Base-by-base conservation (phyloP, 1,139 yeast species). In the Magnusiomyces sp. region DNA sequence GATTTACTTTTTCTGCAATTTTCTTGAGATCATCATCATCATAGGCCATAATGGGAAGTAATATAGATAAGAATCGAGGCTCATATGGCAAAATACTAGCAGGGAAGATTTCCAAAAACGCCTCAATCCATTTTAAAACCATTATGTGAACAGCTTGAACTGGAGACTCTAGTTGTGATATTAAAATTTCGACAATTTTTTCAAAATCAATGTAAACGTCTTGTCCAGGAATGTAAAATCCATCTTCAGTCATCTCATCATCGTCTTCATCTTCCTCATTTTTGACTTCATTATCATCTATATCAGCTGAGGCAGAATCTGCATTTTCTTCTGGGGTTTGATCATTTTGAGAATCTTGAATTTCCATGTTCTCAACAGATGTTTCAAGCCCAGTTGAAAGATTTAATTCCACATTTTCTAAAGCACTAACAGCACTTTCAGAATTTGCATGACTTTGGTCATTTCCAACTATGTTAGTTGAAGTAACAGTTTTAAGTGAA, bases 171-270 rank as follows among this genome's bases (percentile, higher is more conserved):
- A 94, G 71, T 57, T 88, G 88, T 1, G 89, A 79, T 33, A 92
- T 77, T 43, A 92, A 68, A 43, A 90, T 89, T 51, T 81, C 87
- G 46, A 89, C 82, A 45, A 92, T 82, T 58, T 80, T 84, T 3
- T 89, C 80, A 60, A 81, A 88, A 65, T 90, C 94, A 46, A 92
- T 75, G 54, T 78, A 79, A 19, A 89, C 82, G 62, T 92, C 95
- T 62, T 89, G 96, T 0, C 97, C 97, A 2, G 87, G 87, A 16
- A 83, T 72, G 59, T 83, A 83, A 9, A 80, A 68, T 5, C 80
- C 86, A 20, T 80, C 83, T 29, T 70, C 71, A 13, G 67, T 69
- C 2, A 61, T 64, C 9, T 52, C 59, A 1, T 57, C 63, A 5
- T 56, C 55, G 42, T 55, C 60, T 3, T 56, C 59, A 6, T 57